phyloP scores from a whole-genome alignment of 495 filamentous ascomycete genomes.

The Parachaetomium inaequale region DNA sequence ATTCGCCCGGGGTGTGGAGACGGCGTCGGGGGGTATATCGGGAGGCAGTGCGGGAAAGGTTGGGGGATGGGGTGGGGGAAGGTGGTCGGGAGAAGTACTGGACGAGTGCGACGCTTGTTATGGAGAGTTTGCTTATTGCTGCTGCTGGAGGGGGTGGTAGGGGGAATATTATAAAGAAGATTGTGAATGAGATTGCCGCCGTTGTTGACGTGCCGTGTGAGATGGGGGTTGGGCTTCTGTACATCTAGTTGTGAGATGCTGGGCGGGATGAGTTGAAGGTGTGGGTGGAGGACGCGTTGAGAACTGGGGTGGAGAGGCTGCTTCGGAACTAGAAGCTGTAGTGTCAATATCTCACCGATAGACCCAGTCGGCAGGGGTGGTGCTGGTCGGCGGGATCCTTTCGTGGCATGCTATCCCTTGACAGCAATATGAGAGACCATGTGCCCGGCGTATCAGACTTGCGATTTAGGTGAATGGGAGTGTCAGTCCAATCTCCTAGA shows the following conservation, averaged over 20 bases:
- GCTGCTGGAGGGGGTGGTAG: background rate
- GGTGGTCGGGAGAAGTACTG: background rate
- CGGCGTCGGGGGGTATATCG: background rate
- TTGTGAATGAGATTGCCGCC: conserved; percentile 8
- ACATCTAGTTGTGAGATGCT: background rate
- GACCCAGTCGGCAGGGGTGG: too few relatives aligned
- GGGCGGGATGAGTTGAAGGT: background rate
- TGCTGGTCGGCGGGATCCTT: too few relatives aligned
- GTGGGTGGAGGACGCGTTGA: background rate
- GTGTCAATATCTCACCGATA: too few relatives aligned
- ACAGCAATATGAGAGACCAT: too few relatives aligned
- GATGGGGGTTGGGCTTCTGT: background rate
- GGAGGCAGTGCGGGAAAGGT: background rate
- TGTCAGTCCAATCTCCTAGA: too few relatives aligned
- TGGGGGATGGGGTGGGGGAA: background rate
- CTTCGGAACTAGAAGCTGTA: background rate
- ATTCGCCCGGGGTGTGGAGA: conserved; percentile 2
- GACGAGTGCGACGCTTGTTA: conserved; percentile 8
- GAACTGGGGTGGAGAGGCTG: background rate
- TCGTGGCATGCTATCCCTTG: too few relatives aligned
- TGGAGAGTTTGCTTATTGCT: conserved; percentile 8
- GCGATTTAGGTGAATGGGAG: too few relatives aligned
- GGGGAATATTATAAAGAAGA: conserved; percentile 6
- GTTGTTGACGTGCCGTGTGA: conserved; percentile 2
- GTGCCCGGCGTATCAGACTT: too few relatives aligned